Base-by-base conservation (phyloP, 208 protist genomes). In the Acanthamoeba royreba region DNA sequence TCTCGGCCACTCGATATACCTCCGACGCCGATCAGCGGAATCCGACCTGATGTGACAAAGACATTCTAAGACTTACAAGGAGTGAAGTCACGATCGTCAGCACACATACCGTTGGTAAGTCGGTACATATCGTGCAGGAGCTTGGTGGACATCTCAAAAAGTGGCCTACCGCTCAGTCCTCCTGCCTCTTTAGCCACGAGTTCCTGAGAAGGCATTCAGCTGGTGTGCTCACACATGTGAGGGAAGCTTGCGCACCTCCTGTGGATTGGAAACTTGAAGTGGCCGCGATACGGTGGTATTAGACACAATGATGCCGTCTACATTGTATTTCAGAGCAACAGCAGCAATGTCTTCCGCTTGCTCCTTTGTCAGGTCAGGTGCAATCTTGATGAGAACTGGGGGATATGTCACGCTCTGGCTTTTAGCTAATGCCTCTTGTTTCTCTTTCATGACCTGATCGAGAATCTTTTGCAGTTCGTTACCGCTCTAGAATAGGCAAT, bases 301-400 rank as follows among this genome's bases (percentile, higher is more conserved):
- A 19, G 89, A 94, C 33, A 97, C 93, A 46, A 97, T 96, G 15
- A 97, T 93, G 33, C 96, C 96, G 83, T 97, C 96, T 5, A 97
- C 86, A 8, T 79, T 22, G 17, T 55, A 53, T n/a, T 85, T 45
- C 1, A 96, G 45, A n/a, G 89, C 92, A n/a, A 94, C 92, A 31
- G 43, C 33, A 1, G 96, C 94, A 22, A 97, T 96, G 66, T 97
- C 96, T 47, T 77, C 19, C 19, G 85, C 42, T 52, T 97, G 93
- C 1, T 31, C 49, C n/a, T 72, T 28, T 2, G 31, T 93, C 15
- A 97, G 66, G 69, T 97, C 96, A 19, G 96, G 96, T 7, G 96
- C 94, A 53, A 96, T 92, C 83, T 96, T 96, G 28, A 96, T 72
- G 15, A 97, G 66, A 1, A 97, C 43, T 3, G 93, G 93, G 28